Conservation (phyloP, 192 early-diverging fungal genomes). For the Rhizoclosmatium sp. region DNA sequence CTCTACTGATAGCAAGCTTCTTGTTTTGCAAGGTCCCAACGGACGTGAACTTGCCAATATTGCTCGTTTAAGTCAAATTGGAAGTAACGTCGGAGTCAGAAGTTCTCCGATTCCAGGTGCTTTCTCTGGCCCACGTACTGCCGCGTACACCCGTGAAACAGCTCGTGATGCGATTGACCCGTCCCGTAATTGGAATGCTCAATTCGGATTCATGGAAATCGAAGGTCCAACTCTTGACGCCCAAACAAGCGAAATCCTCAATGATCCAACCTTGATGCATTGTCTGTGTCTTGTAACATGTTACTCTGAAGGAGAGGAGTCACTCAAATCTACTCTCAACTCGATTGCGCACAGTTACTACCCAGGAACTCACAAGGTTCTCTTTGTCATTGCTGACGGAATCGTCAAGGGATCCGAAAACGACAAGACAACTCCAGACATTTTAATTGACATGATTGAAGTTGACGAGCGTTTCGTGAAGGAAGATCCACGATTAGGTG, state of each 20-base stretch:
- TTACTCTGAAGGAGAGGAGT: conserved; percentile 88
- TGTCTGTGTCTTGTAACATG: conserved; percentile 82
- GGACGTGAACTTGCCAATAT: neutral
- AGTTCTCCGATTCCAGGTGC: no score
- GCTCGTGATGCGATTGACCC: conserved; percentile 20
- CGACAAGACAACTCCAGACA: conserved; percentile 80
- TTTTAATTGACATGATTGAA: conserved; percentile 82
- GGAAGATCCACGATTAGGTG: conserved; percentile 50
- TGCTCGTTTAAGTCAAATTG: neutral
- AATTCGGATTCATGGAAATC: conserved; percentile 50
- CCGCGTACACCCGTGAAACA: conserved; percentile 22
- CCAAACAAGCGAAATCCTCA: conserved; percentile 43
- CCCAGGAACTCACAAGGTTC: conserved; percentile 83
- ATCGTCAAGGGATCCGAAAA: conserved; percentile 89
- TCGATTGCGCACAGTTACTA: conserved; percentile 85
- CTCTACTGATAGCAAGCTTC: neutral
- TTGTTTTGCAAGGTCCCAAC: neutral
- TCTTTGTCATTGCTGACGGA: conserved; percentile 90
- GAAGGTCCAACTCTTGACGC: conserved; percentile 42
- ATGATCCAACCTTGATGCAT: conserved; percentile 59
- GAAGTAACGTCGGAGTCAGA: neutral
- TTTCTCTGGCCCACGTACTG: conserved; percentile 39
- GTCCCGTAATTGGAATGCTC: conserved; percentile 30
- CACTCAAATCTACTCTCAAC: conserved; percentile 81
- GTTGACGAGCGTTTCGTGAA: conserved; percentile 53